Percentiles rank a stretch among this genome's conserved stretches.
Evolutionary conservation across 1,139 yeast genomes (phyloP).

Genomic region (Candida buenavistaensis): DNA sequence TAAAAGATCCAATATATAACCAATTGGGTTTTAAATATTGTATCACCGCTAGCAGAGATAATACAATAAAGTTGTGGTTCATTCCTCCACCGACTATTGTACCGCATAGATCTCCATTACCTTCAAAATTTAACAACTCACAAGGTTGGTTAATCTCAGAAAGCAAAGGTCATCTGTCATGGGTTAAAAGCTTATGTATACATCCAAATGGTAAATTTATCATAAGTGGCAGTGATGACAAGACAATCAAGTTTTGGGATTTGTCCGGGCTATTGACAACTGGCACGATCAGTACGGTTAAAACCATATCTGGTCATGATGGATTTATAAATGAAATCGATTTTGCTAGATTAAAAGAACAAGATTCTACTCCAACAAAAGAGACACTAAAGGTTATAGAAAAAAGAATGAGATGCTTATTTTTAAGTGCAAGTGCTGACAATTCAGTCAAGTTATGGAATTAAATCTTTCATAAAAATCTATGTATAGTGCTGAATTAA

Average conservation of each 20-base stretch:
- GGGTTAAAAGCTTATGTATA: slow-evolving; percentile 72
- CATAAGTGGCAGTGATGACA: slow-evolving; percentile 79
- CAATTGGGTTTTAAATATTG: slow-evolving; percentile 64
- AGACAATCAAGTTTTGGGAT: slow-evolving; percentile 79
- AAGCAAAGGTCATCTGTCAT: slow-evolving; percentile 76
- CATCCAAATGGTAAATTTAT: slow-evolving; percentile 79
- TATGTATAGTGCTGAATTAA: no score
- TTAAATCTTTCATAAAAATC: no score
- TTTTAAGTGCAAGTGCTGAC: slow-evolving; percentile 64
- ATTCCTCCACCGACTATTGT: slow-evolving; percentile 57
- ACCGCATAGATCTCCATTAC: slow-evolving; percentile 58
- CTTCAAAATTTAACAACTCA: slow-evolving; percentile 50
- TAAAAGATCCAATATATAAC: slow-evolving; percentile 29
- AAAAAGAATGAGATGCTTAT: slow-evolving; percentile 52
- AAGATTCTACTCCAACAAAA: slow-evolving; percentile 15
- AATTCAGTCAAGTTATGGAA: slow-evolving; percentile 55
- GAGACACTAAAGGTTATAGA: slow-evolving; percentile 29
- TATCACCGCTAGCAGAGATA: slow-evolving; percentile 82
- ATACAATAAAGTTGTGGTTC: slow-evolving; percentile 73
- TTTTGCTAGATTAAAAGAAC: slow-evolving; percentile 51
- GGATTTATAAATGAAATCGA: slow-evolving; percentile 69
- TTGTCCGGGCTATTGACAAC: slow-evolving; percentile 45
- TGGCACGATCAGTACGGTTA: slow-evolving; percentile 46
- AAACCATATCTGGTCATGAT: slow-evolving; percentile 63
- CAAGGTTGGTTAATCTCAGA: slow-evolving; percentile 60